These are phyloP conservation scores for Suillus subalutaceus DNA, from an alignment of 768 basidiomycete species.

Conservation along the genomic window DNA sequence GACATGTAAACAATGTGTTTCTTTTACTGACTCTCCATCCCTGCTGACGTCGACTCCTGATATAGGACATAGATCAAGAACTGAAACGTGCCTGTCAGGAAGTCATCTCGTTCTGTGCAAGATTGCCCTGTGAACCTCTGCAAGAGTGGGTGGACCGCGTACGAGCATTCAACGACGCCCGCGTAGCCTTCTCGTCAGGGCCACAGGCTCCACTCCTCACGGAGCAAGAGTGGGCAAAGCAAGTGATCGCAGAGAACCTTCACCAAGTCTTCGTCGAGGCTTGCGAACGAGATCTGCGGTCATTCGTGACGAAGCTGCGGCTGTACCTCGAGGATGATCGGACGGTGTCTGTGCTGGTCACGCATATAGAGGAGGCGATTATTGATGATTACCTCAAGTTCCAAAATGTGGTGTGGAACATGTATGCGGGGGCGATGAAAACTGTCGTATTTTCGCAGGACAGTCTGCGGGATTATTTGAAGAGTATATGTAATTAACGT, in stretches of 20 bases:
- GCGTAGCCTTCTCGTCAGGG: conserved; percentile 15
- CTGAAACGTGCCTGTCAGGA: conserved; percentile 86
- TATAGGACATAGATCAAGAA: conserved; percentile 83
- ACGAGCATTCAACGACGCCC: conserved; percentile 34
- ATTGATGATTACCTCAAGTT: conserved; percentile 77
- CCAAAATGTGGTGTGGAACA: conserved; percentile 60
- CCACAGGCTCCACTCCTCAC: conserved; percentile 31
- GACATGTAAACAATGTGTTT: conserved; percentile 54
- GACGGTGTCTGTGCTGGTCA: conserved; percentile 77
- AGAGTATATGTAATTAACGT: conserved; percentile 35
- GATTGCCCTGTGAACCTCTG: conserved; percentile 59
- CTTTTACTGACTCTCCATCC: neutral
- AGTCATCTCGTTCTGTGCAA: conserved; percentile 67
- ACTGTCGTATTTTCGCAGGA: conserved; percentile 37
- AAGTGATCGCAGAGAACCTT: conserved; percentile 48
- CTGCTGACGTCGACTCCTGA: neutral
- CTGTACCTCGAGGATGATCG: conserved; percentile 82
- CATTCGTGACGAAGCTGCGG: conserved; percentile 59
- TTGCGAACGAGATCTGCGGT: conserved; percentile 57
- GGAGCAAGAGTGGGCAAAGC: conserved; percentile 53
- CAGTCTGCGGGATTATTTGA: conserved; percentile 43
- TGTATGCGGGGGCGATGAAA: conserved; percentile 41
- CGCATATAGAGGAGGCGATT: conserved; percentile 75
- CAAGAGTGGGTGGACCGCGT: conserved; percentile 65
- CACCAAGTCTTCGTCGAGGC: conserved; percentile 58